Evolutionary conservation across 129 eudicot species (phyloP).

Genomic region (Dittrichia graveolens): DNA sequence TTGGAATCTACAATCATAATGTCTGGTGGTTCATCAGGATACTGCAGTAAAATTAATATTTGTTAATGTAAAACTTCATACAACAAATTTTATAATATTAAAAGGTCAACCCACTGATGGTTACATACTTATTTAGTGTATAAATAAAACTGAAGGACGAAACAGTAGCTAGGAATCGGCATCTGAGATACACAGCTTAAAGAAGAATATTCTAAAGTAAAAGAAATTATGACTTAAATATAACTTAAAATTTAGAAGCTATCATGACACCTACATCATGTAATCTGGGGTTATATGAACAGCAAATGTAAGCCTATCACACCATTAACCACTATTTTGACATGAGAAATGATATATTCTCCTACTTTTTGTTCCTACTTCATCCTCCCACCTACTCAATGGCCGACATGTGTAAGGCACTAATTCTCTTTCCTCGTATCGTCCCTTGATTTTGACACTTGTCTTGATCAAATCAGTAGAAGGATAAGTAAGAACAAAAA

Average conservation of each 20-base stretch:
- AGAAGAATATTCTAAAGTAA: not conserved
- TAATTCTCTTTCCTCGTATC: too few relatives aligned
- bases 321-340: not conserved
- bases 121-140: not conserved
- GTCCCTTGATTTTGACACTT: too few relatives aligned
- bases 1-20: slow-evolving; percentile 70
- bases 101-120: not conserved
- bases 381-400: too few relatives aligned
- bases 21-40: slow-evolving; percentile 82
- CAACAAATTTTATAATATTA: not conserved
- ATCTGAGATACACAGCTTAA: not conserved
- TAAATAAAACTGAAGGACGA: not conserved
- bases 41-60: slow-evolving; percentile 47
- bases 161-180: not conserved
- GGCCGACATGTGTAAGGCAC: too few relatives aligned
- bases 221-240: not conserved
- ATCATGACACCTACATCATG: not conserved
- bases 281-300: not conserved
- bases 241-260: too few relatives aligned
- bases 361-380: too few relatives aligned
- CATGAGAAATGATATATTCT: too few relatives aligned
- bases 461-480: too few relatives aligned
- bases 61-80: not conserved
- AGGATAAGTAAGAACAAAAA: too few relatives aligned
- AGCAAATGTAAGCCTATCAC: not conserved